Base-by-base conservation (phyloP, 2,329 filamentous ascomycete genomes). In the Aureobasidium namibiae region DNA sequence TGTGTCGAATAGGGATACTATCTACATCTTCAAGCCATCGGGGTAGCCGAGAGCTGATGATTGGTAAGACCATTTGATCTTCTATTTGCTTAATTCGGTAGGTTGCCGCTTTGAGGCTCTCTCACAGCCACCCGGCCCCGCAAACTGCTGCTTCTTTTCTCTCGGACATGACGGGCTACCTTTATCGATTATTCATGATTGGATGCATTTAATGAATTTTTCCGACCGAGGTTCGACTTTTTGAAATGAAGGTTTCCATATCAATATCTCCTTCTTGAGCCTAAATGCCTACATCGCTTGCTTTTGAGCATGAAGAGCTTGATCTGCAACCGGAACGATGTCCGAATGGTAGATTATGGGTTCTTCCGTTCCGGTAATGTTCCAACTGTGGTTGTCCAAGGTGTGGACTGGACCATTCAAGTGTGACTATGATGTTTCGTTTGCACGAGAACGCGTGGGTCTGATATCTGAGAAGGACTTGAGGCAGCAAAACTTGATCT, bases 41-140 rank as follows among this genome's bases (percentile, higher is more conserved):
- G 13, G 2, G 11, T 23, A 54, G 3, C 36, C 50, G 36, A 31
- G n/a, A 54, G 50, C 50, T 54, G 50, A 42, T 42, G 38, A 24
- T 23, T 23, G 36, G 5, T 3, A 41, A 33, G 41, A 42, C 34
- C 14, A 36, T 53, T 16, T 42, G 36, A 24, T 33, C 36, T 54
- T 42, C n/a, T 29, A 23, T 36, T 41, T 54, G 36, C 50, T 23
- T 54, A 42, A 21, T 54, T 38, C 23, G 50, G 50, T 42, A 54
- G 26, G 36, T 42, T 54, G 39, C 36, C 50, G 26, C 36, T 42
- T 54, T 29, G 50, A 54, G 50, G 23, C 36, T 54, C 36, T 33
- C n/a, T 42, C n/a, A n/a, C 50, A 54, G 50, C 50, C 50, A 54
- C 50, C 23, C 50, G 50, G 50, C 50, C 50, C 50, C 50, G 50